Evolutionary conservation across 2,329 filamentous ascomycete species (phyloP).

Genomic region (Phyllosticta ampelicida): DNA sequence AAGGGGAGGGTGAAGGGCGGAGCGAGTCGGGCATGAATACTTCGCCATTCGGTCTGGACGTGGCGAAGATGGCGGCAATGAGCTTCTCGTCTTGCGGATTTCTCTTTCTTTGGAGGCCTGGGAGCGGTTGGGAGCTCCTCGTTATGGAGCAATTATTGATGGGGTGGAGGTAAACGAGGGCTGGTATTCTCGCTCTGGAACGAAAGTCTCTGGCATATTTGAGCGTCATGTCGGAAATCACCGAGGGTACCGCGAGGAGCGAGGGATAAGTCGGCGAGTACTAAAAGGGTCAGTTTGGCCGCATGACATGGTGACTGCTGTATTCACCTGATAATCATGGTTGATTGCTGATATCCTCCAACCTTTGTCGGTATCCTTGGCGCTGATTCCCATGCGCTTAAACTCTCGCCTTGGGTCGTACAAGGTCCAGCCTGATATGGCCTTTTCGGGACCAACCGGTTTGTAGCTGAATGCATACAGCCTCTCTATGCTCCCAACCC

Average conservation of each 20-base stretch:
- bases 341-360: slow-evolving; percentile 93
- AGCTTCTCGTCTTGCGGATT: slow-evolving; percentile 95
- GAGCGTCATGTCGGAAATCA: slow-evolving; percentile 92
- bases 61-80: slow-evolving; percentile 83
- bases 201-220: slow-evolving; percentile 88
- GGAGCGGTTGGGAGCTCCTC: slow-evolving; percentile 81
- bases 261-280: slow-evolving; percentile 92
- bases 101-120: slow-evolving; percentile 75
- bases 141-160: slow-evolving; percentile 97
- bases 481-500: slow-evolving; percentile 71
- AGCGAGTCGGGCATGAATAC: slow-evolving; percentile 1
- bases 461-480: slow-evolving; percentile 84
- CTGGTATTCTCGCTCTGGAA: slow-evolving; percentile 79
- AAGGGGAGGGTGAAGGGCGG: slow-evolving; percentile 10
- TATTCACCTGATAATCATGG: slow-evolving; percentile 58
- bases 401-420: slow-evolving; percentile 85
- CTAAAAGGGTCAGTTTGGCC: slow-evolving; percentile 16
- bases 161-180: slow-evolving; percentile 86
- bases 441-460: slow-evolving; percentile 60
- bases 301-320: not conserved
- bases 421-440: slow-evolving; percentile 67
- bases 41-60: slow-evolving; percentile 33
- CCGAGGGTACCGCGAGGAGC: slow-evolving; percentile 70
- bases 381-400: slow-evolving; percentile 73
- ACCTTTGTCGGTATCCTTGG: slow-evolving; percentile 63